Evolutionary conservation across 257 asterid species (phyloP), one percentile per base, ranked within the genome.

Genomic region (Lycium ferocissimum): DNA sequence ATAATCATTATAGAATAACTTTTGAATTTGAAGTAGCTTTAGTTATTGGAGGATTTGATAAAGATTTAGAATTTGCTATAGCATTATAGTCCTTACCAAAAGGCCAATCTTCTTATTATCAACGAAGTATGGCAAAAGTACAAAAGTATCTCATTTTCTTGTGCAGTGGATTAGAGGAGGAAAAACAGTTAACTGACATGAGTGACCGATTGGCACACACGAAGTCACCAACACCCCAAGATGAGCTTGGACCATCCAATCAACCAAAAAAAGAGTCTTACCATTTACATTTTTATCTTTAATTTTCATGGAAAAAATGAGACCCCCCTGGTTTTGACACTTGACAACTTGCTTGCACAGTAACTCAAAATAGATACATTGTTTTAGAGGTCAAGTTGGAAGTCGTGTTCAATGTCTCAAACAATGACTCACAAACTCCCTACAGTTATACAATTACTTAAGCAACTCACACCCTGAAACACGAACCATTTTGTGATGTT

Each of bases 1-100:
- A 83, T 37, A 79, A 54, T 69, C 13, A 69, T 43, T 69, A 37
- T 15, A 38, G 78, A 69, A 69, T 69, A 38, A 51, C 78, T 15
- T 38, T 37, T 38, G 38, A 38, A 69, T 69, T 38, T 14, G 6
- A 69, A 38, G 78, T 69, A 69, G 26, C 78, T 69, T 47, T 38
- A 38, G 22, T 38, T 37, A 38, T 69, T 69, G 45, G 53, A 37
- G 51, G 76, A 69, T 69, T 69, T 37, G 14, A 69, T 37, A 69
- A 69, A 37, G 76, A 69, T 37, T 49, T 37, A 69, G 76, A 69
- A 37, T 35, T 67, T 40, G 20, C 49, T 2, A 67, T 69, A 37
- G 78, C 51, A 37, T 15, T 69, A 7, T 69, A 69, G 26, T 69
- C 78, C 78, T 69, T 69, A 69, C 13, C 47, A 66, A 37, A 69